Conservation (phyloP, 2,329 filamentous ascomycete species). For the Chaetomiaceae sp. region DNA sequence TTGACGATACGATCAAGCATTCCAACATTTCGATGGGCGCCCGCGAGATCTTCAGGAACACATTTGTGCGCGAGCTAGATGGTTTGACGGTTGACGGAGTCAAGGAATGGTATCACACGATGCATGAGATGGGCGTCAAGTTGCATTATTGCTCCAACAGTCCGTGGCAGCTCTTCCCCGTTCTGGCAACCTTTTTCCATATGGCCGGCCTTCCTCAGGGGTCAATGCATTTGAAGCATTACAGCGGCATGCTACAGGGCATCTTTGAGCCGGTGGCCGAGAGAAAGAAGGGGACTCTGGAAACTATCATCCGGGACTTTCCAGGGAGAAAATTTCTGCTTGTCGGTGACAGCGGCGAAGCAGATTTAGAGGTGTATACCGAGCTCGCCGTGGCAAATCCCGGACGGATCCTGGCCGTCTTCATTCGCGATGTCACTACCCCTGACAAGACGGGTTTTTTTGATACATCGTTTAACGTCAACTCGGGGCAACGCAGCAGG, state of each 20-base stretch:
- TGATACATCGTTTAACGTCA: slow-evolving; percentile 42
- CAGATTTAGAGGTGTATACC: slow-evolving; percentile 94
- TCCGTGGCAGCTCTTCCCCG: slow-evolving; percentile 93
- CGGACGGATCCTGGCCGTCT: slow-evolving; percentile 76
- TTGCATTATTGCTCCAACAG: slow-evolving; percentile 99
- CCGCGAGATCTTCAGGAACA: slow-evolving; percentile 93
- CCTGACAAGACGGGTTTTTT: slow-evolving; percentile 71
- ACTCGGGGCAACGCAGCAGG: slow-evolving; percentile 10
- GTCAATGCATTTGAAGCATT: slow-evolving; percentile 93
- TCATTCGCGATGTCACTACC: slow-evolving; percentile 94
- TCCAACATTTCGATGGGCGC: slow-evolving; percentile 85
- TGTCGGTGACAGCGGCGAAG: slow-evolving; percentile 93
- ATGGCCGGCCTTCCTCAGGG: slow-evolving; percentile 76
- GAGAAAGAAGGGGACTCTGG: slow-evolving; percentile 82
- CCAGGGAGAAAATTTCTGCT: slow-evolving; percentile 84
- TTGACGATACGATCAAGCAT: slow-evolving; percentile 95
- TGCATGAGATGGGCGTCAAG: slow-evolving; percentile 76
- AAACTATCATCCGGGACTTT: slow-evolving; percentile 83
- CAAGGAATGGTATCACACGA: slow-evolving; percentile 76
- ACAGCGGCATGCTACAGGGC: slow-evolving; percentile 93
- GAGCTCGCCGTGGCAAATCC: slow-evolving; percentile 85
- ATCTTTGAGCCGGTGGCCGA: slow-evolving; percentile 98
- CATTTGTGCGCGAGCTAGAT: slow-evolving; percentile 79
- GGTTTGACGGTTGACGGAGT: slow-evolving; percentile 85
- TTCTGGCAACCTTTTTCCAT: slow-evolving; percentile 80